Evolutionary conservation across 345 rosid genomes (phyloP), one percentile per base, ranked within the genome.

Genomic region (Passiflora organensis): DNA sequence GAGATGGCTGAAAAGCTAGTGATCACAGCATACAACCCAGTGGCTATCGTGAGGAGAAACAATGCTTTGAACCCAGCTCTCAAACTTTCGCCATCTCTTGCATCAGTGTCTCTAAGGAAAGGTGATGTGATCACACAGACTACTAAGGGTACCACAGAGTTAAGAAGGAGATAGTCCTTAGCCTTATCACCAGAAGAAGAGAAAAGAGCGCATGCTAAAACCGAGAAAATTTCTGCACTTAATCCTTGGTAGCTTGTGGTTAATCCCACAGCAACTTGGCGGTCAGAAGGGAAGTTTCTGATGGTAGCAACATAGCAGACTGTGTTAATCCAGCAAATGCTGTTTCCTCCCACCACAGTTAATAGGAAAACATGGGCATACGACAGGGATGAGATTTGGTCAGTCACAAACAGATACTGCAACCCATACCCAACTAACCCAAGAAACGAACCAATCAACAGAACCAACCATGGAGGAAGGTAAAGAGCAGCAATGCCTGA

Each of bases 241-340:
- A 93, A 66, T 15, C 96, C 96, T 44, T 74, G 79, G 58, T 86
- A 93, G 64, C 96, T 84, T 0, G 87, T 68, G 34, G 79, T 77
- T 41, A 93, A 60, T n/a, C 99, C 99, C 0, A 81, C 84, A 0
- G 87, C 87, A 0, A 83, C 77, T 44, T 86, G 94, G n/a, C 80
- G 79, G 25, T 81, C 70, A 19, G 46, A 18, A 0, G 90, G 80
- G 53, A 88, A 86, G 45, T 77, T 82, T 1, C 64, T 59, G 21
- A 86, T 91, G 0, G 71, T 65, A 0, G 78, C 84, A 1, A 81
- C 57, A 51, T 82, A 88, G 37, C 85, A 80, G 15, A 84, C 98
- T 0, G 98, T 88, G 75, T 91, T 91, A 70, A 91, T 77, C 96
- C 96, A 91, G 37, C 96, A 91, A n/a, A 91, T 86, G 63, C 98